Conservation (phyloP, 2,329 filamentous ascomycete genomes). For the Sporothrix inflata region DNA sequence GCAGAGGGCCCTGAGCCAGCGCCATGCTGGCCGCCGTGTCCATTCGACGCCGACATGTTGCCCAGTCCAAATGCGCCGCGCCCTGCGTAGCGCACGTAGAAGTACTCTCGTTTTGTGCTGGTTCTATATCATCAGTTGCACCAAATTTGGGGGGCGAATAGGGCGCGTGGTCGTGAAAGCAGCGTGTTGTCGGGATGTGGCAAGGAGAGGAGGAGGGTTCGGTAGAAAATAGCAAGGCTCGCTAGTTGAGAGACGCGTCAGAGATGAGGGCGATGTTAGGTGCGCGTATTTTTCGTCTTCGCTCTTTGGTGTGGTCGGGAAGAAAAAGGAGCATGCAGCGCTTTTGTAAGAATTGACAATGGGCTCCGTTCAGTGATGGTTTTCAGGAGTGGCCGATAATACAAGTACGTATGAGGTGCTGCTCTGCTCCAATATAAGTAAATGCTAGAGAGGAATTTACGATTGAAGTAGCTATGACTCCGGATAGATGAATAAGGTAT, state of each 20-base stretch:
- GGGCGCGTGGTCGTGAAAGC: background rate
- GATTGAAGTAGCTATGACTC: background rate
- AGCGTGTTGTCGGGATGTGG: background rate
- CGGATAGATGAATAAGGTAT: background rate
- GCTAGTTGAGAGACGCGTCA: background rate
- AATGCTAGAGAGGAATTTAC: too few relatives aligned
- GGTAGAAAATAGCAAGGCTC: background rate
- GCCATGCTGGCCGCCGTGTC: conserved; percentile 33
- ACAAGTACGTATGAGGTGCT: background rate
- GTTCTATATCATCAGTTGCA: background rate
- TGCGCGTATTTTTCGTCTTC: background rate
- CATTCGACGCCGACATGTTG: conserved; percentile 33
- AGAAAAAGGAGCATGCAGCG: background rate
- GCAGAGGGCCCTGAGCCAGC: conserved; percentile 32
- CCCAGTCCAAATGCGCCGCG: background rate
- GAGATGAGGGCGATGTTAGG: background rate
- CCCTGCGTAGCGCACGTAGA: background rate
- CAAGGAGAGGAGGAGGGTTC: background rate
- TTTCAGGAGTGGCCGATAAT: background rate
- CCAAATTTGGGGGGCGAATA: background rate
- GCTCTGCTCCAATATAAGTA: background rate
- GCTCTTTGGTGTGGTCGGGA: background rate
- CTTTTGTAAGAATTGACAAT: background rate
- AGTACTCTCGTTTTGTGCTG: background rate
- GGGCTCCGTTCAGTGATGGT: background rate